Base-by-base conservation (phyloP, 305 asterid species). In the Andrographis paniculata region DNA sequence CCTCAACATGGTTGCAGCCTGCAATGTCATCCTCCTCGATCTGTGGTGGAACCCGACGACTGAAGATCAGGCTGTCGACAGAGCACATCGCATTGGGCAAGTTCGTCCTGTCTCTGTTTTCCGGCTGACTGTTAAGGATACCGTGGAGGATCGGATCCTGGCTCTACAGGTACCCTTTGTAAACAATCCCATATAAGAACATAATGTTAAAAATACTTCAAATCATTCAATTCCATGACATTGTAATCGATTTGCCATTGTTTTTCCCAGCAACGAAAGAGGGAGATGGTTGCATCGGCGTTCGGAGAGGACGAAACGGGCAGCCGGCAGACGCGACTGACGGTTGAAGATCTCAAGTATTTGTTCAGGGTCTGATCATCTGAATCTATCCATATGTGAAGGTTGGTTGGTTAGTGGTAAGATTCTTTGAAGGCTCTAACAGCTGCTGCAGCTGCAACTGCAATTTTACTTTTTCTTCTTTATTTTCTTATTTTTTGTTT, bases 1-100 rank as follows among this genome's bases (percentile, higher is more conserved):
- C 51, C 75, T 91, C 56, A 91, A 91, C 77, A 78, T 91, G 99
- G 99, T 91, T 55, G 88, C 96, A 8, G 99, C 96, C 59, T 83
- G 82, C 68, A 87, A 78, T 50, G 99, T 91, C 27, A 63, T 91
- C 60, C 88, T 91, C 56, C 82, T 91, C 67, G 99, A 91, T 71
- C 95, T 91, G n/a, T 91, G 99, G 99, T 91, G 99, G 99, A 91
- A 91, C 69, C 99, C 99, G 31, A 91, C 96, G 1, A 91, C 99
- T 36, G 99, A 91, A 70, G 99, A 91, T 75, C 99, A 91, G 75
- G 99, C 99, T 42, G 81, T 91, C 33, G 99, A 91, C 58, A 60
- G 99, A 64, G 99, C 99, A 9, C 99, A 91, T 69, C 84, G 99
- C 49, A 91, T 91, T 36, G 99, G 99, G 40, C 99, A 91, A 74